phyloP scores from a whole-genome alignment of 768 basidiomycete genomes.

The Psilocybe tampanensis region DNA sequence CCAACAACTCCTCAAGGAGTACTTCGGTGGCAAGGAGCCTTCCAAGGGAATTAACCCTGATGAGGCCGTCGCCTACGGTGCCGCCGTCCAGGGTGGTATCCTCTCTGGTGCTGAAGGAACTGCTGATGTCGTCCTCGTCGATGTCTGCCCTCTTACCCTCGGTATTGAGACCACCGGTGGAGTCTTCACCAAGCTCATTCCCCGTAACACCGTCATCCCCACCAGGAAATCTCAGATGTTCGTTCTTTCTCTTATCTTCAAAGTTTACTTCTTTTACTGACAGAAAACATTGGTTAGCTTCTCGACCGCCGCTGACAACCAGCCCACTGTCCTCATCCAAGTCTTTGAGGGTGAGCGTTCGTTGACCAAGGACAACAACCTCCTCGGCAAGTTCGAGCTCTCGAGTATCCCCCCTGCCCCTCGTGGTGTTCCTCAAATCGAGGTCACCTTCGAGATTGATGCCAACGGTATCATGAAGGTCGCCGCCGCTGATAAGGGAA shows the following conservation, averaged over 20 bases:
- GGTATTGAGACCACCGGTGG: slow-evolving; percentile 99
- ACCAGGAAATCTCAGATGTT: slow-evolving; percentile 95
- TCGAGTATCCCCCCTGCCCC: slow-evolving; percentile 92
- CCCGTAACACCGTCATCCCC: slow-evolving; percentile 97
- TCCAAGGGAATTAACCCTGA: slow-evolving; percentile 99
- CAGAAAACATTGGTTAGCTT: too few relatives aligned
- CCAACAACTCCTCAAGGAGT: slow-evolving; percentile 97
- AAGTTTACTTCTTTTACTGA: too few relatives aligned
- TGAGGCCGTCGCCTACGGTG: slow-evolving; percentile 98
- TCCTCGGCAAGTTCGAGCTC: slow-evolving; percentile 95
- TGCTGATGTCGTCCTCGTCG: slow-evolving; percentile 90
- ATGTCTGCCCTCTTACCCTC: slow-evolving; percentile 95
- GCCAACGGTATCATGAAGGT: slow-evolving; percentile 97
- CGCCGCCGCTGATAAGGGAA: slow-evolving; percentile 91
- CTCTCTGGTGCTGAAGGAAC: slow-evolving; percentile 93
- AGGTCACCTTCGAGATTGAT: slow-evolving; percentile 95
- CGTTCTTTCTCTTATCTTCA: slow-evolving; percentile 26
- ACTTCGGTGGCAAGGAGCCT: slow-evolving; percentile 95
- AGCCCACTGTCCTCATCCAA: slow-evolving; percentile 95
- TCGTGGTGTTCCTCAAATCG: slow-evolving; percentile 96
- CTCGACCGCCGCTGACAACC: slow-evolving; percentile 87
- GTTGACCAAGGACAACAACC: slow-evolving; percentile 98
- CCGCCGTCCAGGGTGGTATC: slow-evolving; percentile 98
- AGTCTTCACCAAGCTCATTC: slow-evolving; percentile 97
- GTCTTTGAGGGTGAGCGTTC: slow-evolving; percentile 98